A percentile compares a stretch with the other conserved stretches of the same genome.
Conservation (phyloP, 2,329 filamentous ascomycete species). For the Aspergillus puulaauensis region DNA sequence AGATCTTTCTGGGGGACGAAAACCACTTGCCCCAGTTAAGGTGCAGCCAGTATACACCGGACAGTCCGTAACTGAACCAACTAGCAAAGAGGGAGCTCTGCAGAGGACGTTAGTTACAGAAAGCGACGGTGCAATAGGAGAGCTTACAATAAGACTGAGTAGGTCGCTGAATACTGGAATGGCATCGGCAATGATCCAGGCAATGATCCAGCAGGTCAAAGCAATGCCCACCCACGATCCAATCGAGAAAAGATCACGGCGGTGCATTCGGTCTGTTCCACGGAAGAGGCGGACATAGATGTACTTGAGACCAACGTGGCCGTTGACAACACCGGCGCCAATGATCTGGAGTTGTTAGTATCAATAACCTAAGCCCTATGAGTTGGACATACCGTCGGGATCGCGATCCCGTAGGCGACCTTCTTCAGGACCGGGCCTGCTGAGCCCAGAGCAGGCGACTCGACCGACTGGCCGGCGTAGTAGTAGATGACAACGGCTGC, state of each 20-base stretch:
- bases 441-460: conserved; percentile 64
- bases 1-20: conserved; percentile 9
- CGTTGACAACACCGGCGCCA: conserved; percentile 67
- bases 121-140: too few relatives aligned
- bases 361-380: too few relatives aligned
- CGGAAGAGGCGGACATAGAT: conserved; percentile 64
- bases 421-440: conserved; percentile 56
- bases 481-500: conserved; percentile 66
- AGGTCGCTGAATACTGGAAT: conserved; percentile 68
- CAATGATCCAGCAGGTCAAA: conserved; percentile 54
- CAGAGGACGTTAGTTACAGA: background rate
- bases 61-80: conserved; percentile 13
- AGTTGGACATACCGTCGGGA: conserved; percentile 41
- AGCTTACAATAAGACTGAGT: conserved; percentile 48
- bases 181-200: conserved; percentile 64
- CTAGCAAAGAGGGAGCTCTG: conserved; percentile 8
- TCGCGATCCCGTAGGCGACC: conserved; percentile 65
- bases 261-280: conserved; percentile 52
- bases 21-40: conserved; percentile 13
- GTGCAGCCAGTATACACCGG: conserved; percentile 17
- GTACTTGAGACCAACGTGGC: conserved; percentile 63
- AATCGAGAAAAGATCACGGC: conserved; percentile 48
- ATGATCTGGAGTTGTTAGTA: conserved; percentile 47
- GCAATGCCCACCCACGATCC: conserved; percentile 58
- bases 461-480: conserved; percentile 59